phyloP scores from a whole-genome alignment of 371 early-diverging fungal genomes.

The Apophysomyces sp. region DNA sequence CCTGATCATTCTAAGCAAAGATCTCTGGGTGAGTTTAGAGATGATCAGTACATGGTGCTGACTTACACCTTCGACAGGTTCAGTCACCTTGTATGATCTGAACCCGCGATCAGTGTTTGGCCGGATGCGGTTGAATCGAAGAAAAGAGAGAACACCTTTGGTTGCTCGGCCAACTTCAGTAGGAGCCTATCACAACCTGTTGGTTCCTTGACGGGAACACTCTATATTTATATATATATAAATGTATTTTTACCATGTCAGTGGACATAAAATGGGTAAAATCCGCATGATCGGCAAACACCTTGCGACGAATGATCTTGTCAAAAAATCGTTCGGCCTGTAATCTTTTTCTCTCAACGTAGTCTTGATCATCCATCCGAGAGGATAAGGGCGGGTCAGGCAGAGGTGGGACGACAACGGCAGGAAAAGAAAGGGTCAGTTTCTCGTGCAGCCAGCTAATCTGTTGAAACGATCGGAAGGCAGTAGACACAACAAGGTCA shows the following conservation, averaged over 20 bases:
- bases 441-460: constrained; percentile 58
- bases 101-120: constrained; percentile 54
- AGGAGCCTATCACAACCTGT: too few relatives aligned
- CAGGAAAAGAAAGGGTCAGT: constrained; percentile 35
- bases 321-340: constrained; percentile 55
- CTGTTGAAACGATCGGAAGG: constrained; percentile 62
- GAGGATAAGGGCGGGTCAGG: constrained; percentile 51
- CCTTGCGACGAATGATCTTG: constrained; percentile 40
- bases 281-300: constrained; percentile 39
- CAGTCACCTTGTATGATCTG: constrained; percentile 52
- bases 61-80: constrained; percentile 57
- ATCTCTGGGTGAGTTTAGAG: neutral
- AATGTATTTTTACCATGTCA: constrained; percentile 52
- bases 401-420: constrained; percentile 52
- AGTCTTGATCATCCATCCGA: constrained; percentile 61
- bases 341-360: constrained; percentile 59
- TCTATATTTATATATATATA: too few relatives aligned
- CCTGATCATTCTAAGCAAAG: constrained; percentile 50
- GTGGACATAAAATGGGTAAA: constrained; percentile 57
- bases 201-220: too few relatives aligned
- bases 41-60: neutral
- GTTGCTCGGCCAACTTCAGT: constrained; percentile 33
- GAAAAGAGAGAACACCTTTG: constrained; percentile 43
- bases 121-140: constrained; percentile 53
- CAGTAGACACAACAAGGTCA: constrained; percentile 16